Percentiles rank a stretch among this genome's conserved stretches.
Evolutionary conservation across 2,329 filamentous ascomycete genomes (phyloP).

Genomic region (Exophiala sp.): DNA sequence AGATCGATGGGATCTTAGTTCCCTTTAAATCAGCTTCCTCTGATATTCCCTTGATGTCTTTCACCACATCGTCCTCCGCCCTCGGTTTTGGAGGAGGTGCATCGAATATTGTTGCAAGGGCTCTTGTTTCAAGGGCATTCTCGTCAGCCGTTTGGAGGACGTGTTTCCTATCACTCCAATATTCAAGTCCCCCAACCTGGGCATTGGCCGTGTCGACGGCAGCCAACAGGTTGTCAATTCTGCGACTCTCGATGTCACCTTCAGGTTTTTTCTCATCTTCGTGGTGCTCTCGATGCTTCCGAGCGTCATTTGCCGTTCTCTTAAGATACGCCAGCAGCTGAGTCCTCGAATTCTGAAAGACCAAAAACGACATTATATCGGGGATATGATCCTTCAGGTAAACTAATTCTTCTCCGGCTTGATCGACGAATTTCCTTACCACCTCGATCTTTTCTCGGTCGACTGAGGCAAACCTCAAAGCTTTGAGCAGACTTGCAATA

Average conservation of each 20-base stretch:
- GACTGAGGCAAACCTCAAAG: conserved; percentile 67
- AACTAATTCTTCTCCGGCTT: conserved; percentile 70
- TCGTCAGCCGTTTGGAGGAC: conserved; percentile 26
- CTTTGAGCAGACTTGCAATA: conserved; percentile 65
- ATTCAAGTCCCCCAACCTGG: conserved; percentile 76
- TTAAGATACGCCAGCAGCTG: conserved; percentile 70
- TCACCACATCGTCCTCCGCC: conserved; percentile 22
- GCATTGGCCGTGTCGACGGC: conserved; percentile 74
- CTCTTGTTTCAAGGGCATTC: conserved; percentile 12
- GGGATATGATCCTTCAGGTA: conserved; percentile 76
- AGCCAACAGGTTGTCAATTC: conserved; percentile 66
- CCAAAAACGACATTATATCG: conserved; percentile 77
- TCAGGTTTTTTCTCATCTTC: conserved; percentile 40
- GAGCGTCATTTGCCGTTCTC: conserved; percentile 56
- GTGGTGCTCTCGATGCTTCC: conserved; percentile 49
- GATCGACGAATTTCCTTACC: conserved; percentile 74
- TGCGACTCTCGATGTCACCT: conserved; percentile 45
- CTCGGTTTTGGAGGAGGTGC: conserved; percentile 12
- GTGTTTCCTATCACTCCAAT: conserved; percentile 69
- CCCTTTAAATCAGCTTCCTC: conserved; percentile 42
- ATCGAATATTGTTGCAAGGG: conserved; percentile 24
- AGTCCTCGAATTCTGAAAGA: conserved; percentile 84
- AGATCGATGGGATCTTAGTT: conserved; percentile 13
- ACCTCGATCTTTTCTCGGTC: conserved; percentile 89
- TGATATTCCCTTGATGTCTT: conserved; percentile 62